Base-by-base conservation (phyloP, 768 basidiomycete genomes). In the Filobasidium floriforme region DNA sequence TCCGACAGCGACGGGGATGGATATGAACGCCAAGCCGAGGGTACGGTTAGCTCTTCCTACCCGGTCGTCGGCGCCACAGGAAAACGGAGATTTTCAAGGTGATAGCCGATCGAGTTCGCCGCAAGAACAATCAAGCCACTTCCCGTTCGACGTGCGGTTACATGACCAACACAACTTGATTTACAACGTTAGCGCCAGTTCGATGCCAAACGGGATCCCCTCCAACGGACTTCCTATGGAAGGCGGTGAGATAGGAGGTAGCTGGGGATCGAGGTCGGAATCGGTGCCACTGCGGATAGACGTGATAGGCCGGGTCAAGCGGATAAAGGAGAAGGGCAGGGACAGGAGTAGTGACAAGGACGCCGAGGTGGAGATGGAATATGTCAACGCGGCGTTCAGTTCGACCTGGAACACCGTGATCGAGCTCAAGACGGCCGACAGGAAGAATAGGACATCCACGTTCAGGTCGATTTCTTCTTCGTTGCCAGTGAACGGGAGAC, bases 381-480 rank as follows among this genome's bases (percentile, higher is more conserved):
- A 40, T 6, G 10, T 65, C 32, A 65, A 57, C 5, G 43, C 43
- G 2, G 41, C 22, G 28, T 65, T 65, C 43, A 65, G 57, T 14
- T 65, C 64, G 15, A 65, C 64, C 14, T 65, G 64, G 64, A 65
- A 65, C 40, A 65, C 64, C 26, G 55, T 65, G 18, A 57, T 65
- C 59, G 64, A 65, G 44, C 44, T 65, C n/a, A 57, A 44, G 15
- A 60, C 59, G 14, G 28, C 64, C 41, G 59, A 59, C 4, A 57
- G 26, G 54, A 24, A 57, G 54, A 57, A 57, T n/a, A 24, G 54
- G 22, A 22, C 26, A 5, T 24, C 54, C 5, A 57, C 54, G 12
- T 57, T 57, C n/a, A 24, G 54, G 54, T 57, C 54, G 24, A 57
- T 57, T n/a, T 49, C 46, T n/a, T 49, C 46, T 37, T 37, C 32